These are phyloP conservation scores for Omphalea diandra DNA, from an alignment of 441 rosid genomes.

Conservation along the genomic window DNA sequence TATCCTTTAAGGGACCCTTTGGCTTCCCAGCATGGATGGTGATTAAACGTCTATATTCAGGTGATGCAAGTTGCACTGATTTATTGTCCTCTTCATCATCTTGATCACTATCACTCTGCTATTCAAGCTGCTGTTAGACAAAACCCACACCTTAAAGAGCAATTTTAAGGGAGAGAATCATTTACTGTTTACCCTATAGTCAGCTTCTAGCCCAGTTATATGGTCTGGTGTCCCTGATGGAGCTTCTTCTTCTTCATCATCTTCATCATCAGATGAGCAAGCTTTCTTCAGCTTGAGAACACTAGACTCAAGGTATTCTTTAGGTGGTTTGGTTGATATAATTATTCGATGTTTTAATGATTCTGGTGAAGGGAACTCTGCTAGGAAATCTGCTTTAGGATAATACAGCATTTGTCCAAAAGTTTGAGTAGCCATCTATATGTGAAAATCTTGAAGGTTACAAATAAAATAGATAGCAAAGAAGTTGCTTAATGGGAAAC, in stretches of 20 bases:
- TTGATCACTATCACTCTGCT: conserved; percentile 38
- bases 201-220: conserved; percentile 35
- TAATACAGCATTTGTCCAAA: conserved; percentile 70
- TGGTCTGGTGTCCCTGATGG: conserved; percentile 50
- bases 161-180: background rate
- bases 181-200: conserved; percentile 43
- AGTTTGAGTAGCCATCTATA: conserved; percentile 66
- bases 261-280: conserved; percentile 48
- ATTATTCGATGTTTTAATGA: conserved; percentile 60
- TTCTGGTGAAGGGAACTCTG: conserved; percentile 76
- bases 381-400: conserved; percentile 62
- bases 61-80: conserved; percentile 35
- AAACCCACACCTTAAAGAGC: background rate
- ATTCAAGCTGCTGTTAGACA: conserved; percentile 14
- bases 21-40: conserved; percentile 94
- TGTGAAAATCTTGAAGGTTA: conserved; percentile 9
- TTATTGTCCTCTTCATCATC: conserved; percentile 48
- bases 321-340: conserved; percentile 93
- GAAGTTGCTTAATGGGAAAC: background rate
- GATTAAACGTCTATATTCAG: conserved; percentile 65
- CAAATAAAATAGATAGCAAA: background rate
- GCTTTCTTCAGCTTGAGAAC: conserved; percentile 33
- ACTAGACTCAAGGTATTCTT: conserved; percentile 71
- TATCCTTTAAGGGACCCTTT: conserved; percentile 67
- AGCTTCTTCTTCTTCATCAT: conserved; percentile 69